Percentiles rank a stretch among this genome's conserved stretches.
phyloP scores from a whole-genome alignment of 108 stramenopile species.

The Epithemia pelagica region DNA sequence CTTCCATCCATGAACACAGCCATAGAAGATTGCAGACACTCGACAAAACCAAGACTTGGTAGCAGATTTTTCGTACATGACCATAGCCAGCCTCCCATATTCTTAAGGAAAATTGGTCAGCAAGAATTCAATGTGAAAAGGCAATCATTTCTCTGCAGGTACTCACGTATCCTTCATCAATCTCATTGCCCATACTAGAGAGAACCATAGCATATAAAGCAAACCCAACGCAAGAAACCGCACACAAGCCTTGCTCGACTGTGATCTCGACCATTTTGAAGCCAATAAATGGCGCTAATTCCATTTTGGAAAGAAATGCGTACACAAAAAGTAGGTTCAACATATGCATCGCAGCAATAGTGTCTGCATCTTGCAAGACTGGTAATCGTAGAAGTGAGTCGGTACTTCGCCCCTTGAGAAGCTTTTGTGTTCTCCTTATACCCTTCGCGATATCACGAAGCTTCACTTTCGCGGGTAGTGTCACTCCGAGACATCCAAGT shows the following conservation, averaged over 20 bases:
- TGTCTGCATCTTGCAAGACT: slow-evolving; percentile 18
- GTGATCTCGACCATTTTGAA: slow-evolving; percentile 39
- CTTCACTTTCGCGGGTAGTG: slow-evolving; percentile 7
- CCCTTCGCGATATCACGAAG: slow-evolving; percentile 1
- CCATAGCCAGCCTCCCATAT: slow-evolving; percentile 29
- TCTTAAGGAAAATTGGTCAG: slow-evolving; percentile 2
- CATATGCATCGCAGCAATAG: slow-evolving; percentile 39
- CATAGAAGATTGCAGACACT: slow-evolving; percentile 17
- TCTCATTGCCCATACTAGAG: slow-evolving; percentile 8
- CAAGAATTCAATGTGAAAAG: not conserved
- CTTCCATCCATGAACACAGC: slow-evolving; percentile 6
- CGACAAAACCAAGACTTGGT: slow-evolving; percentile 18
- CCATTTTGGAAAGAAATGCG: slow-evolving; percentile 4
- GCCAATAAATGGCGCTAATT: slow-evolving; percentile 18
- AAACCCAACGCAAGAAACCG: slow-evolving; percentile 35
- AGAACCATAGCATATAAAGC: slow-evolving; percentile 36
- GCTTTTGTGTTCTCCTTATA: slow-evolving; percentile 9
- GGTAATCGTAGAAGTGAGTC: slow-evolving; percentile 18
- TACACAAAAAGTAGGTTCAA: slow-evolving; percentile 25
- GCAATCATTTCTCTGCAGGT: not conserved
- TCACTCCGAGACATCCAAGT: slow-evolving; percentile 20
- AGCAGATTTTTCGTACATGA: slow-evolving; percentile 21
- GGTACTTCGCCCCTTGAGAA: slow-evolving; percentile 21
- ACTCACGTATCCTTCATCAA: slow-evolving; percentile 29
- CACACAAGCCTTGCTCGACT: slow-evolving; percentile 24